Percentiles rank a stretch among this genome's conserved stretches.
phyloP scores from a whole-genome alignment of 176 grass and related monocot genomes.

The Cenchrus americanus region DNA sequence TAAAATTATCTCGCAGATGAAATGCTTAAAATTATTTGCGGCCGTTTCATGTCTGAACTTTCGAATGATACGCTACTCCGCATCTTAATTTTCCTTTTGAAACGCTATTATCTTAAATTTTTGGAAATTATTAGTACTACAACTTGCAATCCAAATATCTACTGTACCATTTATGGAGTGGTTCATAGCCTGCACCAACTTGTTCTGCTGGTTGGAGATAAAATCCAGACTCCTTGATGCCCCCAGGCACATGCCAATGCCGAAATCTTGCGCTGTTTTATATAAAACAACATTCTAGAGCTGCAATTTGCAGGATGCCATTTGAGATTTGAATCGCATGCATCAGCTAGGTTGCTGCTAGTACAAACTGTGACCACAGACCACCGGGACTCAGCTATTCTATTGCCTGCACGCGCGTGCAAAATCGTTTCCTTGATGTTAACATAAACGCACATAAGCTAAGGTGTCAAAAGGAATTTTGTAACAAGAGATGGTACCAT shows the following conservation, averaged over 20 bases:
- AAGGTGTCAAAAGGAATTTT: constrained; percentile 33
- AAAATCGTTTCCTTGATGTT: constrained; percentile 32
- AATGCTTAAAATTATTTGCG: background rate
- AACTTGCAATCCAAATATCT: constrained; percentile 18
- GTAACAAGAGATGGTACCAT: background rate
- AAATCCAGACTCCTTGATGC: constrained; percentile 17
- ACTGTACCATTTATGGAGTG: constrained; percentile 14
- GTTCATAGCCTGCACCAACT: constrained; percentile 22
- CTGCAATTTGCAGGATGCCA: constrained; percentile 24
- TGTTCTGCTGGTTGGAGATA: constrained; percentile 20
- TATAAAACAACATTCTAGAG: background rate
- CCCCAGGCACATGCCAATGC: constrained; percentile 22
- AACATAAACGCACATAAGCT: background rate
- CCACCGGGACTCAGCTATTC: background rate
- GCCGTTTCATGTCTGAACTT: background rate
- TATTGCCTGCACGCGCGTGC: constrained; percentile 10
- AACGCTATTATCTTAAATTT: background rate
- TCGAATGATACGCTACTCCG: background rate
- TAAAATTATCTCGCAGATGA: background rate
- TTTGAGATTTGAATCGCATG: background rate
- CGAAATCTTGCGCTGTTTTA: background rate
- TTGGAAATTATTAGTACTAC: background rate
- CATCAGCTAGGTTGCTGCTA: background rate
- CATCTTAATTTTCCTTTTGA: background rate
- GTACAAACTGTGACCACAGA: background rate